Conservation (phyloP, 2,329 filamentous ascomycete species). For the Aspergillus terreus region DNA sequence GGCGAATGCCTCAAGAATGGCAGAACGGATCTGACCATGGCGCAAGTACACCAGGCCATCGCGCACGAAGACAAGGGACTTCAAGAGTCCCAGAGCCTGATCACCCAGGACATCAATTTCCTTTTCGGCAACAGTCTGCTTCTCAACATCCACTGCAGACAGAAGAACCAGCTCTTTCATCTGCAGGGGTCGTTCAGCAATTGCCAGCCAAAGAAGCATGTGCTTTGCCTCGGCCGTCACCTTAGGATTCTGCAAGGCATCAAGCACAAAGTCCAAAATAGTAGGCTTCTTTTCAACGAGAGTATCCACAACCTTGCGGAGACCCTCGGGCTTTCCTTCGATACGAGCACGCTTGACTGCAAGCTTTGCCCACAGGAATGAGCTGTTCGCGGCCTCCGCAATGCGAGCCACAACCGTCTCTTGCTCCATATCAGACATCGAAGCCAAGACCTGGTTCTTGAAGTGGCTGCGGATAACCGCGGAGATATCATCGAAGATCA, state of each 20-base stretch:
- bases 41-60: constrained; percentile 34
- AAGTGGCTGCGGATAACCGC: constrained; percentile 30
- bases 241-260: constrained; percentile 19
- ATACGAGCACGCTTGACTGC: constrained; percentile 26
- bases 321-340: constrained; percentile 21
- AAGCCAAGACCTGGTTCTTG: constrained; percentile 19
- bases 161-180: constrained; percentile 30
- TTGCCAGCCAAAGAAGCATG: constrained; percentile 38
- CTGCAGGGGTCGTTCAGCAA: constrained; percentile 33
- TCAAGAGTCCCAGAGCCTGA: constrained; percentile 28
- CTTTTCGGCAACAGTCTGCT: constrained; percentile 24
- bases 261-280: constrained; percentile 29
- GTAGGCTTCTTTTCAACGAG: constrained; percentile 24
- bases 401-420: constrained; percentile 31
- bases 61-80: constrained; percentile 30
- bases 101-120: constrained; percentile 21
- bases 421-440: constrained; percentile 28
- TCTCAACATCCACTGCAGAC: constrained; percentile 27
- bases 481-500: constrained; percentile 35
- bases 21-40: constrained; percentile 31
- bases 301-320: constrained; percentile 27
- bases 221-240: constrained; percentile 29
- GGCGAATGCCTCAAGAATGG: constrained; percentile 27
- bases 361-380: constrained; percentile 40
- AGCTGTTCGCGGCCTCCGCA: constrained; percentile 31